Base-by-base conservation (phyloP, 2,329 filamentous ascomycete genomes). In the Trichoderma sp. region DNA sequence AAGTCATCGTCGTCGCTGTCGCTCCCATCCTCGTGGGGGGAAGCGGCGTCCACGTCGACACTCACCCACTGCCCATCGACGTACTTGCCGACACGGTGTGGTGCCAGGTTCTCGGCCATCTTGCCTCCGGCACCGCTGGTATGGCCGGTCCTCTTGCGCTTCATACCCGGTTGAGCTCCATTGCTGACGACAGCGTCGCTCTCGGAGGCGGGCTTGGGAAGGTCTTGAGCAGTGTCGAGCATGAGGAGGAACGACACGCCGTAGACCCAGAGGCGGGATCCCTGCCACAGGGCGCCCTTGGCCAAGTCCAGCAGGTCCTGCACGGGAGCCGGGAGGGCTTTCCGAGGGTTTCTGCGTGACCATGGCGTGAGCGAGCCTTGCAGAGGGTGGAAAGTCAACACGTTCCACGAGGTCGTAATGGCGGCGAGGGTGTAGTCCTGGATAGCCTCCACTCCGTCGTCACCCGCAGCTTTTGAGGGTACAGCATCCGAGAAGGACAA, bases 231-330 rank as follows among this genome's bases (percentile, higher is more conserved):
- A 34, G 96, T 80, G 75, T 98, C 93, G 67, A 99, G 86, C 93
- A 98, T 98, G 79, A 91, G 93, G 26, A 99, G 77, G 84, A 93
- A 98, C 1, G 86, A 88, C 47, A 87, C 85, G 7, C 94, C 93
- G 72, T 96, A 97, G 21, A 98, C 79, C 92, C 94, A 98, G 7
- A 94, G 78, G 15, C 94, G 85, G 30, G 81, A 80, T 1, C 89
- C 81, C 73, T 96, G 90, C 93, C 94, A 98, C 45, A 97, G 77
- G 28, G 88, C 88, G 3, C 93, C 93, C 80, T 94, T 94, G 62
- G 90, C 90, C 48, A 91, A 83, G 74, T 97, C 93, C 66, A 89
- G 86, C 26, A 93, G 85, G 68, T 88, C 85, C 64, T 84, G 86
- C 75, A 96, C 94, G 55, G 90, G 85, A 3, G 83, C 81, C 0